Evolutionary conservation across 169 alveolate genomes (phyloP).

Genomic region (Plasmodium inui): DNA sequence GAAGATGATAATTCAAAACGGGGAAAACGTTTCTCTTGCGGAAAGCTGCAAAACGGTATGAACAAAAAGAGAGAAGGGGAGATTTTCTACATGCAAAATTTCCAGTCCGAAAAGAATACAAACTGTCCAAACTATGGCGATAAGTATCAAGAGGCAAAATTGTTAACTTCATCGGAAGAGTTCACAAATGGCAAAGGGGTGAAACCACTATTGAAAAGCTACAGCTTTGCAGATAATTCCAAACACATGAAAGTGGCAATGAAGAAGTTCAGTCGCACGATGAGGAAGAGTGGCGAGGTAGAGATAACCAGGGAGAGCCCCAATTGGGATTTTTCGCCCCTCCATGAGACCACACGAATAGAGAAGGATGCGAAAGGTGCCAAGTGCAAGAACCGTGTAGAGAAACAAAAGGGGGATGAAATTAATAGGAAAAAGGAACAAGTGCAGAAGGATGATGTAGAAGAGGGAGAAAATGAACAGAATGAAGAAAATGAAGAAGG

Average conservation of each 20-base stretch:
- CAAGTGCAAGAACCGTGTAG: neutral
- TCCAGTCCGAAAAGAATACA: neutral
- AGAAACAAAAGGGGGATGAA: neutral
- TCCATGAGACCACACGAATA: neutral
- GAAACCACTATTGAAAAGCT: constrained; percentile 1
- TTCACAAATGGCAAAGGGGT: constrained; percentile 13
- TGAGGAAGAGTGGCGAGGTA: neutral
- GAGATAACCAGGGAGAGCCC: neutral
- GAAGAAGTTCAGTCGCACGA: neutral
- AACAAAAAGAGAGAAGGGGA: neutral
- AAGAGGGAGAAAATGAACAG: too few relatives aligned
- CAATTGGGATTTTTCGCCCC: neutral
- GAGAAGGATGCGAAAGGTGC: neutral
- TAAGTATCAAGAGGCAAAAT: neutral
- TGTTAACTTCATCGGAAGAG: constrained; percentile 1
- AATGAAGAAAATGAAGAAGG: constrained; percentile 1
- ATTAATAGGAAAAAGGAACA: neutral
- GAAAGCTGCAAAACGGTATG: neutral
- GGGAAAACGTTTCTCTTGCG: neutral
- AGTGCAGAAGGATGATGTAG: neutral
- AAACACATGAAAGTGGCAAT: neutral
- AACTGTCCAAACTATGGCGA: neutral
- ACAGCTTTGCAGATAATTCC: neutral
- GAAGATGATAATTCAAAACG: neutral
- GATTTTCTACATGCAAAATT: neutral